Evolutionary conservation across 441 rosid genomes (phyloP).

Genomic region (Metrosideros polymorpha): DNA sequence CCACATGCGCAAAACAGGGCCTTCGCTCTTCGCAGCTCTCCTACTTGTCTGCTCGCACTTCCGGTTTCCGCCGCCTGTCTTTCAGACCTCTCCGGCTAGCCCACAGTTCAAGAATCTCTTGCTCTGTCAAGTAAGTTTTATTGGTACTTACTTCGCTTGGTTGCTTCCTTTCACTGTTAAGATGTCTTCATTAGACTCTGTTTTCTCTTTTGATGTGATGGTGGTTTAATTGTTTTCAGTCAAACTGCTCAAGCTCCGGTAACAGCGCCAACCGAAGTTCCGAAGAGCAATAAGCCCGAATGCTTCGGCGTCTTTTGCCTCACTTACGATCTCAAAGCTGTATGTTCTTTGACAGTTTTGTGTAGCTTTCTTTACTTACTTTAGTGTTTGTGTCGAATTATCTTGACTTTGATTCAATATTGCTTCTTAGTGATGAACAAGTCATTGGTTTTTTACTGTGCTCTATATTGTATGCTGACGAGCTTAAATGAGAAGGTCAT

Average conservation of each 20-base stretch:
- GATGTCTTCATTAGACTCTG: not conserved
- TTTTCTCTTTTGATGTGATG: not conserved
- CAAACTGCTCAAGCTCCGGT: conserved; percentile 33
- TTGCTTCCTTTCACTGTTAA: not conserved
- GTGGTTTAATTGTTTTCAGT: not conserved
- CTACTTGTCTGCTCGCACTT: conserved; percentile 37
- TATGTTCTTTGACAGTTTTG: conserved; percentile 8
- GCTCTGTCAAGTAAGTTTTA: conserved; percentile 65
- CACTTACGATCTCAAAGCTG: conserved; percentile 88
- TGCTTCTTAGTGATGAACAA: not conserved
- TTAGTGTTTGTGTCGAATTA: not conserved
- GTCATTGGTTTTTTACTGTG: not conserved
- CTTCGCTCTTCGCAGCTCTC: conserved; percentile 40
- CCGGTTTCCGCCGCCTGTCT: conserved; percentile 29
- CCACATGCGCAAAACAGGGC: conserved; percentile 24
- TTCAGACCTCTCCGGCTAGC: conserved; percentile 28
- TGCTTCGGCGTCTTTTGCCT: conserved; percentile 90
- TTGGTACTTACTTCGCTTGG: not conserved
- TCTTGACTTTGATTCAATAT: not conserved
- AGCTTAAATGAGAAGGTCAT: not conserved
- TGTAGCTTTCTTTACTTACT: not conserved
- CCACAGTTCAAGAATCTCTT: conserved; percentile 30
- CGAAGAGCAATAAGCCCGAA: conserved; percentile 34
- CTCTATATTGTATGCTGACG: not conserved
- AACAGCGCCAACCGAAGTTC: conserved; percentile 30